Evolutionary conservation across 2,329 filamentous ascomycete genomes (phyloP).

Genomic region (Cladosporium sp.): DNA sequence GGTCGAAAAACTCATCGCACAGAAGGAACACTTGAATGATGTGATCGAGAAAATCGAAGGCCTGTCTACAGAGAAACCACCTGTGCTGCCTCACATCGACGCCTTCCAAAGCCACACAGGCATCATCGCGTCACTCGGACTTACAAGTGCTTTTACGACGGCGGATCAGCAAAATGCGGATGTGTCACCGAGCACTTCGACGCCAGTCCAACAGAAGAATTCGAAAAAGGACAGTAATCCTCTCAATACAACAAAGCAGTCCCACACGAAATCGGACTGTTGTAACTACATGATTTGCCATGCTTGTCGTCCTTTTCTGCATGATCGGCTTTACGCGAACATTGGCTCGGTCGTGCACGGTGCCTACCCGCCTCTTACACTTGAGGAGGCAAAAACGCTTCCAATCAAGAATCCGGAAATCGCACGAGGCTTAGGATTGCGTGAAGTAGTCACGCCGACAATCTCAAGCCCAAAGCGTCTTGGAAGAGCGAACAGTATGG

Average conservation of each 20-base stretch:
- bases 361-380: constrained; percentile 31
- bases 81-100: background rate
- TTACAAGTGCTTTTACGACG: constrained; percentile 14
- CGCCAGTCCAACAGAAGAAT: background rate
- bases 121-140: constrained; percentile 26
- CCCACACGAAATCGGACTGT: background rate
- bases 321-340: constrained; percentile 44
- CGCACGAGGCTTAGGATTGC: constrained; percentile 34
- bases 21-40: constrained; percentile 36
- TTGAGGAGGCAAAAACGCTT: constrained; percentile 29
- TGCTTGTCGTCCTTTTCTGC: constrained; percentile 47
- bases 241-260: background rate
- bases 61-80: background rate
- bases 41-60: constrained; percentile 20
- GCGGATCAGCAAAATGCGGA: background rate
- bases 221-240: background rate
- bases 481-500: constrained; percentile 15
- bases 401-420: constrained; percentile 34
- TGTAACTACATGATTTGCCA: constrained; percentile 48
- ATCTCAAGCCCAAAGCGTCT: background rate
- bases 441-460: constrained; percentile 9
- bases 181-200: background rate
- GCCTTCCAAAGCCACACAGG: constrained; percentile 4
- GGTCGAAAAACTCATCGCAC: constrained; percentile 37
- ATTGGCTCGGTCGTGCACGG: constrained; percentile 41